phyloP scores from a whole-genome alignment of 169 alveolate species.

The Plasmodium sp. region DNA sequence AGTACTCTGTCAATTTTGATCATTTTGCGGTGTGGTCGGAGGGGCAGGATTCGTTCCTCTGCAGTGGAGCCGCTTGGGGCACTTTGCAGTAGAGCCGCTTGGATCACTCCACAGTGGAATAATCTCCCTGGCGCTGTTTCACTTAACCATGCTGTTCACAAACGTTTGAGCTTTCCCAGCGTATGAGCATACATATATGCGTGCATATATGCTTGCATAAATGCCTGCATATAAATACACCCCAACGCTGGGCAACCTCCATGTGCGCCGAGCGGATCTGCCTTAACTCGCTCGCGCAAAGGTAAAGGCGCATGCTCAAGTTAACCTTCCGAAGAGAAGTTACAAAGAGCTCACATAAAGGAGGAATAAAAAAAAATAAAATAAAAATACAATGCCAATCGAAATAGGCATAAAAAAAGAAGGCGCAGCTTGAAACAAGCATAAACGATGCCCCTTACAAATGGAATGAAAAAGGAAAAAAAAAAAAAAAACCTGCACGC shows the following conservation, averaged over 20 bases:
- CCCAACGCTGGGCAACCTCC: neutral
- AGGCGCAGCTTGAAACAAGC: neutral
- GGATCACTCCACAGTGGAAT: neutral
- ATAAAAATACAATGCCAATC: neutral
- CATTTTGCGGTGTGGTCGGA: conserved; percentile 1
- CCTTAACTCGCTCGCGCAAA: neutral
- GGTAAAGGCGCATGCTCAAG: neutral
- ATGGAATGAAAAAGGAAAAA: neutral
- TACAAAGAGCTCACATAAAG: neutral
- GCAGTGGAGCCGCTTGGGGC: neutral
- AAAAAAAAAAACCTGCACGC: neutral
- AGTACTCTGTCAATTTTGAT: conserved; percentile 24
- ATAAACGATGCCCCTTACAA: neutral
- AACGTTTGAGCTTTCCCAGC: neutral
- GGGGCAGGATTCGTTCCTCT: neutral
- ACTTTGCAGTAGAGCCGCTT: neutral
- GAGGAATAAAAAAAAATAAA: neutral
- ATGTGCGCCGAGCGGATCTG: neutral
- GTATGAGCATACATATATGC: neutral
- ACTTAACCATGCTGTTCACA: neutral
- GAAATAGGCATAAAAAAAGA: neutral
- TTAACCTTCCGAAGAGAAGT: neutral
- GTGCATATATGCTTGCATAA: neutral
- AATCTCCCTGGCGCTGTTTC: neutral
- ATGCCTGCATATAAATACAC: neutral